Percentiles rank a stretch among this genome's conserved stretches.
Evolutionary conservation across 1,284 basidiomycete species (phyloP).

Genomic region (Coniferiporia sulphurascens): DNA sequence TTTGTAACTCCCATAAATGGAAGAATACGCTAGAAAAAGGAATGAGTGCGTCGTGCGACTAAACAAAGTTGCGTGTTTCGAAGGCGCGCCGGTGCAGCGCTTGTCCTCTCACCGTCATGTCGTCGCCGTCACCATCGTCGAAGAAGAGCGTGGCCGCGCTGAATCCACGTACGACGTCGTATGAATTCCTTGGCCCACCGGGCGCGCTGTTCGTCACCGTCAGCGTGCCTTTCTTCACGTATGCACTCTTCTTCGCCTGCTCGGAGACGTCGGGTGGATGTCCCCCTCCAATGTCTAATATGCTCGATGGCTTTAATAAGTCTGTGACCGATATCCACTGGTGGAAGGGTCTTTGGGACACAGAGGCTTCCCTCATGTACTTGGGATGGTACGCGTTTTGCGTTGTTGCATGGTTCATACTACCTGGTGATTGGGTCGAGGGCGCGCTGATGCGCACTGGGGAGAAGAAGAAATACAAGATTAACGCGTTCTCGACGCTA

Average conservation of each 20-base stretch:
- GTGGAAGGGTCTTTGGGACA: conserved; percentile 79
- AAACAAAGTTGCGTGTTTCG: conserved; percentile 1
- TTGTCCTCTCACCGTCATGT: not conserved
- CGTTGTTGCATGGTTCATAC: conserved; percentile 74
- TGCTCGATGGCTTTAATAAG: conserved; percentile 40
- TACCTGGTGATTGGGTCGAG: conserved; percentile 85
- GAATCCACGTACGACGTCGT: conserved; percentile 65
- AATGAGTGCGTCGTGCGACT: not conserved
- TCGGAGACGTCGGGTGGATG: conserved; percentile 77
- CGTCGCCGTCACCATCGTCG: not conserved
- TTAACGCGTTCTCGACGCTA: conserved; percentile 91
- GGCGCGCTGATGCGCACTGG: conserved; percentile 81
- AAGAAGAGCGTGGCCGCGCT: conserved; percentile 28
- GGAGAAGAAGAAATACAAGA: conserved; percentile 80
- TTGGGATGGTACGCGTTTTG: conserved; percentile 88
- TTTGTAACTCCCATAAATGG: too few relatives aligned
- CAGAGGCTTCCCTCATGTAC: conserved; percentile 73
- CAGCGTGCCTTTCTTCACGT: conserved; percentile 70
- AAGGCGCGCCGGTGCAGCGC: not conserved
- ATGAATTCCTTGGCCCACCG: conserved; percentile 84
- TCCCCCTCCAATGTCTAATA: conserved; percentile 48
- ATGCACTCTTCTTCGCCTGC: conserved; percentile 83
- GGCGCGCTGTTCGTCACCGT: conserved; percentile 75
- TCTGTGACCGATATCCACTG: conserved; percentile 49
- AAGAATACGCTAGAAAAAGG: too few relatives aligned